These are phyloP conservation scores for Litsea cubeba DNA, from an alignment of 164 flowering plant genomes.

Conservation along the genomic window DNA sequence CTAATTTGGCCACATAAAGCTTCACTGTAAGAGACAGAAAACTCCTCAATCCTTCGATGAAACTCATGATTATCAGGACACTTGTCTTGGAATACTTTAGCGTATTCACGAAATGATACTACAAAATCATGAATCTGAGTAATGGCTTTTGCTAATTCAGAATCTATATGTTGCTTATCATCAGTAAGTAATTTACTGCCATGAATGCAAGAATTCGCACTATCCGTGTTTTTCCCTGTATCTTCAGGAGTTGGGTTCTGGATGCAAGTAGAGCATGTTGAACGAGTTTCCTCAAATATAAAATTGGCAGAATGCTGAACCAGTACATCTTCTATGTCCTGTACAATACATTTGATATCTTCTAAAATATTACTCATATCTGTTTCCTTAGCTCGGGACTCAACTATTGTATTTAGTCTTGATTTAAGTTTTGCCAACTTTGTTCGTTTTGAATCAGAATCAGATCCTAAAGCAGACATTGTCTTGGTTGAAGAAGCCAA, in stretches of 20 bases:
- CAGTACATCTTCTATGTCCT: slow-evolving; percentile 36
- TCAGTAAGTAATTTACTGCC: slow-evolving; percentile 10
- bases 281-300: slow-evolving; percentile 23
- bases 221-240: slow-evolving; percentile 24
- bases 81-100: slow-evolving; percentile 31
- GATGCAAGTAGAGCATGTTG: slow-evolving; percentile 22
- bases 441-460: slow-evolving; percentile 9
- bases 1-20: slow-evolving; percentile 28
- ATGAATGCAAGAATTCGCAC: slow-evolving; percentile 22
- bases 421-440: slow-evolving; percentile 17
- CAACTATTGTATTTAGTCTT: slow-evolving; percentile 21
- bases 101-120: slow-evolving; percentile 57
- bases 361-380: slow-evolving; percentile 33
- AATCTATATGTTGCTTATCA: slow-evolving; percentile 9
- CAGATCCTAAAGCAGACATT: slow-evolving; percentile 1
- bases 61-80: slow-evolving; percentile 36
- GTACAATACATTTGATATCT: slow-evolving; percentile 44
- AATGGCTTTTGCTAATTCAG: slow-evolving; percentile 48
- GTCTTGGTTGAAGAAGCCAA: slow-evolving; percentile 19
- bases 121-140: slow-evolving; percentile 68
- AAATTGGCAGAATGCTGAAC: slow-evolving; percentile 24
- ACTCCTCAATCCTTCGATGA: slow-evolving; percentile 40
- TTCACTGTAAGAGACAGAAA: slow-evolving; percentile 43
- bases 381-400: slow-evolving; percentile 21
- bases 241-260: slow-evolving; percentile 26